phyloP scores from a whole-genome alignment of 345 rosid genomes.

The Pistacia vera region DNA sequence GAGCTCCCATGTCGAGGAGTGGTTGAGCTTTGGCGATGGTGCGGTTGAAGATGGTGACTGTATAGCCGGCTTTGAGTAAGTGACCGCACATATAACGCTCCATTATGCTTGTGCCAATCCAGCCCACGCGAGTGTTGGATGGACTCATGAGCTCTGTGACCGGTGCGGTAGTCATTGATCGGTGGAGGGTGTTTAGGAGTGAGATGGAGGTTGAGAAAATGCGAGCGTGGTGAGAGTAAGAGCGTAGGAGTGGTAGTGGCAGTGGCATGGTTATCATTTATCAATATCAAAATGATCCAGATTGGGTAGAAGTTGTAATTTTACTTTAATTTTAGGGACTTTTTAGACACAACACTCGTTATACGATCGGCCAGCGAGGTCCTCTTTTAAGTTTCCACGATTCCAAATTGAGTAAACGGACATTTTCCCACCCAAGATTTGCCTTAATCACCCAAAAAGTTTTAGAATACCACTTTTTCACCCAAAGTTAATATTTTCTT shows the following conservation, averaged over 20 bases:
- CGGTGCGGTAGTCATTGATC: slow-evolving; percentile 59
- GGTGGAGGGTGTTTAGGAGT: slow-evolving; percentile 30
- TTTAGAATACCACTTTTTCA: too few species aligned
- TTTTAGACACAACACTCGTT: neutral
- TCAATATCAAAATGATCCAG: neutral
- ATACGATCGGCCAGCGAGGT: too few species aligned
- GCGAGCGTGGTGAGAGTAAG: too few species aligned
- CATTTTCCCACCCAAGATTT: too few species aligned
- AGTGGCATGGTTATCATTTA: neutral
- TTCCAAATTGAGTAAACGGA: too few species aligned
- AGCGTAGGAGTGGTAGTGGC: neutral
- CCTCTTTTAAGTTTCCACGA: too few species aligned
- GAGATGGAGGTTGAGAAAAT: neutral
- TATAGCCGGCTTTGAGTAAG: slow-evolving; percentile 76
- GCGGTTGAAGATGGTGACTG: slow-evolving; percentile 82
- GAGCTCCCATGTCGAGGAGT: slow-evolving; percentile 75
- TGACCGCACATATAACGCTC: slow-evolving; percentile 84
- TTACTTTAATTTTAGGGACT: neutral
- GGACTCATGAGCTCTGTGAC: slow-evolving; percentile 41
- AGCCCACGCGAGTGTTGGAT: slow-evolving; percentile 78
- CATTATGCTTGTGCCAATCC: slow-evolving; percentile 97
- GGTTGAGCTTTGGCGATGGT: slow-evolving; percentile 80
- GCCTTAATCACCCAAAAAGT: too few species aligned
- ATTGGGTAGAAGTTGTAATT: neutral
- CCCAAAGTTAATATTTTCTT: too few species aligned